These are phyloP conservation scores for Glycine latifolia DNA, from an alignment of 306 rosid genomes.

Conservation along the genomic window DNA sequence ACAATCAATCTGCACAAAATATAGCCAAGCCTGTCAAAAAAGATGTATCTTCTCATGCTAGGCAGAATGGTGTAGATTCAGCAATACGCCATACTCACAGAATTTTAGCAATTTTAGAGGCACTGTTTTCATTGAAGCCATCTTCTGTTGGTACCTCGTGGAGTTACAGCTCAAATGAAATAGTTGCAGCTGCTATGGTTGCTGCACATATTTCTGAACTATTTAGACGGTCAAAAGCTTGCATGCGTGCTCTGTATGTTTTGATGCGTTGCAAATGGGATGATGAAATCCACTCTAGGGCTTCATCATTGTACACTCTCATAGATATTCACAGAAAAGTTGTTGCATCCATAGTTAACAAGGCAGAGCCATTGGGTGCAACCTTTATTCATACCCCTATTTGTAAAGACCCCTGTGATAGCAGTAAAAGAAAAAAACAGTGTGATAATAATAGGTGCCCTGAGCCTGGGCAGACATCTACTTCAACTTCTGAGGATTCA, in stretches of 20 bases:
- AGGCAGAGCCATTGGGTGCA: slow-evolving; percentile 85
- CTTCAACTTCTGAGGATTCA: slow-evolving; percentile 41
- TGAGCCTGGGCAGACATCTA: slow-evolving; percentile 58
- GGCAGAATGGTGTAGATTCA: slow-evolving; percentile 65
- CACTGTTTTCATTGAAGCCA: slow-evolving; percentile 79
- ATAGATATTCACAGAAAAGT: slow-evolving; percentile 84
- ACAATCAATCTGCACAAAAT: slow-evolving; percentile 50
- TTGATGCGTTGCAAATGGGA: slow-evolving; percentile 87
- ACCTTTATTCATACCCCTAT: slow-evolving; percentile 57
- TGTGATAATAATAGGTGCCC: slow-evolving; percentile 53
- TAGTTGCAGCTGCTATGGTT: slow-evolving; percentile 97
- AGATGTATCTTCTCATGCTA: slow-evolving; percentile 61
- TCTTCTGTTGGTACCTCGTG: slow-evolving; percentile 89
- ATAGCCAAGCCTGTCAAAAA: slow-evolving; percentile 54
- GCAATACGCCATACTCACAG: slow-evolving; percentile 77
- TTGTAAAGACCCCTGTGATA: slow-evolving; percentile 58
- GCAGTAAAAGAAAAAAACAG: slow-evolving; percentile 57
- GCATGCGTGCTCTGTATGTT: slow-evolving; percentile 85
- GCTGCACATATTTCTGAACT: slow-evolving; percentile 91
- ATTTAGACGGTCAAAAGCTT: slow-evolving; percentile 84
- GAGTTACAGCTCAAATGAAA: slow-evolving; percentile 92
- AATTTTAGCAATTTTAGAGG: slow-evolving; percentile 84
- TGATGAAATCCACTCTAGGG: slow-evolving; percentile 71
- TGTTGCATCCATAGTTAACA: slow-evolving; percentile 79
- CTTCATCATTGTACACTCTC: slow-evolving; percentile 81